phyloP scores from a whole-genome alignment of 139 green algal species.

The Pseudopediastrum boryanum region DNA sequence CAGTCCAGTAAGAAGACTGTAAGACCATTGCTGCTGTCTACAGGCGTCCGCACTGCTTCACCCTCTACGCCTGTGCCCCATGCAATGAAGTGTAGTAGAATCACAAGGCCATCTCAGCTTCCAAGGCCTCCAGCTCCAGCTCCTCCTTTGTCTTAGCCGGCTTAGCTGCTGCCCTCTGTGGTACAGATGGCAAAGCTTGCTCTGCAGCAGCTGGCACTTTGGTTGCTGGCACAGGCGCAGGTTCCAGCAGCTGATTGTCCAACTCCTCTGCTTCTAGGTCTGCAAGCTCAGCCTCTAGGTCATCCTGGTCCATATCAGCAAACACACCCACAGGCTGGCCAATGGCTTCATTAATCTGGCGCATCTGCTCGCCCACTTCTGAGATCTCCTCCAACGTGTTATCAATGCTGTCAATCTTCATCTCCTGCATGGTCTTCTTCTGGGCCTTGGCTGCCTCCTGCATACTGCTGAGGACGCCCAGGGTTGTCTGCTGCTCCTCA shows the following conservation, averaged over 20 bases:
- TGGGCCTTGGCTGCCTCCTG: conserved; percentile 71
- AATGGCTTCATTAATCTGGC: conserved; percentile 86
- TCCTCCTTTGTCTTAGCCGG: conserved; percentile 83
- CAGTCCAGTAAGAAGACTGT: too few relatives aligned
- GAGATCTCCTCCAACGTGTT: conserved; percentile 94
- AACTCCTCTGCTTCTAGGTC: conserved; percentile 57
- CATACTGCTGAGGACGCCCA: conserved; percentile 73
- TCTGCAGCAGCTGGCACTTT: conserved; percentile 46
- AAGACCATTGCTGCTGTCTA: too few relatives aligned
- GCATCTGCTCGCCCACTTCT: conserved; percentile 91
- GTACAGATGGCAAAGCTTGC: conserved; percentile 10
- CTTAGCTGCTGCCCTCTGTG: conserved; percentile 34
- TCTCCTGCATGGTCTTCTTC: conserved; percentile 87
- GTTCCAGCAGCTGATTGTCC: conserved; percentile 74
- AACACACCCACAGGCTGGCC: conserved; percentile 32
- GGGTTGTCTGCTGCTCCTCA: conserved; percentile 82
- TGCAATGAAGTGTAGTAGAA: too few relatives aligned
- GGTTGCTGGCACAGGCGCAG: conserved; percentile 58
- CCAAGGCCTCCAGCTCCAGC: conserved; percentile 86
- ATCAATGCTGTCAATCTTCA: conserved; percentile 96
- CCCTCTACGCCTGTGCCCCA: too few relatives aligned
- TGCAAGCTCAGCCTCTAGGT: conserved; percentile 75
- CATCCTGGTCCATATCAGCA: conserved; percentile 81
- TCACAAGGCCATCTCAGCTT: conserved; percentile 89
- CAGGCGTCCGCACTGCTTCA: too few relatives aligned